Conservation (phyloP, 345 rosid species). For the Fremontodendron californicum region DNA sequence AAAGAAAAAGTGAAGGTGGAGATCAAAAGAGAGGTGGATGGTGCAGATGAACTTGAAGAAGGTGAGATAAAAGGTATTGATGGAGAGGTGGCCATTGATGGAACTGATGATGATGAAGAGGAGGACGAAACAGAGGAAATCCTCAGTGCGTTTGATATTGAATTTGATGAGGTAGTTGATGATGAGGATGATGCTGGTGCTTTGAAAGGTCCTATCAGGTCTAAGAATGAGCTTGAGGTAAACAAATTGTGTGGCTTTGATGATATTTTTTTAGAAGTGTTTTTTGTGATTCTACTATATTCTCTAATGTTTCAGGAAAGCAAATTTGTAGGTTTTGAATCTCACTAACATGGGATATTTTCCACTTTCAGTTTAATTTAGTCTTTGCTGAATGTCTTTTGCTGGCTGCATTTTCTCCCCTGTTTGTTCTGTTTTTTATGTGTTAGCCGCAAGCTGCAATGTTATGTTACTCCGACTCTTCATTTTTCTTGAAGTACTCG, state of each 20-base stretch:
- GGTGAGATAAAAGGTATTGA: conserved; percentile 38
- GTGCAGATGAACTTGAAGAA: conserved; percentile 33
- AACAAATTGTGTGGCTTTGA: conserved; percentile 11
- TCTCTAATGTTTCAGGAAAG: conserved; percentile 3
- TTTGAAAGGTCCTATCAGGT: conserved; percentile 56
- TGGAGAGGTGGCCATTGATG: conserved; percentile 19
- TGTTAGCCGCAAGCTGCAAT: neutral
- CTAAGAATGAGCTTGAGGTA: conserved; percentile 87
- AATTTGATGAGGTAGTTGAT: conserved; percentile 36
- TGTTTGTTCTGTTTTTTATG: neutral
- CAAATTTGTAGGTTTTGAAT: neutral
- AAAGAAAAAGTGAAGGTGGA: conserved; percentile 20
- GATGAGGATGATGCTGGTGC: conserved; percentile 39
- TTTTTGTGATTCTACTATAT: neutral
- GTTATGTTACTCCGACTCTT: too few relatives aligned
- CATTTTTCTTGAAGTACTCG: too few relatives aligned
- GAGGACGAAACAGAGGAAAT: conserved; percentile 40
- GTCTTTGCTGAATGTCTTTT: neutral
- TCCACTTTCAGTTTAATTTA: neutral
- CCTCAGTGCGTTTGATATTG: conserved; percentile 51
- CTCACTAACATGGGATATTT: neutral
- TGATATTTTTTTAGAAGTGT: neutral
- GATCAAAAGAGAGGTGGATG: conserved; percentile 21
- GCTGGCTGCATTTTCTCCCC: neutral
- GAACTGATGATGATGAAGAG: conserved; percentile 20